Evolutionary conservation across 2,329 filamentous ascomycete genomes (phyloP).

Genomic region (Phaeosphaeriaceae sp.): DNA sequence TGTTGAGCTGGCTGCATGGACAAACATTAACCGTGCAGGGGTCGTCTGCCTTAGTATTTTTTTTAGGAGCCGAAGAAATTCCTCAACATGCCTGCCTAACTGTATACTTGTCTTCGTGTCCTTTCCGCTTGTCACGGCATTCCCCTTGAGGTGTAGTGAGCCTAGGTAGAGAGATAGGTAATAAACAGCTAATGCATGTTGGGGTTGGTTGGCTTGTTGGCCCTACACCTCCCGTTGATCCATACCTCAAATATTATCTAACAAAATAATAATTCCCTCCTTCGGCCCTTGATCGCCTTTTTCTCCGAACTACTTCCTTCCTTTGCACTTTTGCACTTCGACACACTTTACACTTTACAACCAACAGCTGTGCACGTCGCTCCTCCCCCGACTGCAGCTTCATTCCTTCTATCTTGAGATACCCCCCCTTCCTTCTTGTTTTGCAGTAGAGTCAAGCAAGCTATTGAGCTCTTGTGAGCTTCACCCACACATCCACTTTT

Average conservation of each 20-base stretch:
- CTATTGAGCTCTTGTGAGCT: constrained; percentile 34
- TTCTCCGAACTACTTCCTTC: constrained; percentile 19
- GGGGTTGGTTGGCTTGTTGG: constrained; percentile 29
- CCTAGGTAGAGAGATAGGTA: too few species aligned
- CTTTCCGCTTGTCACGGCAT: constrained; percentile 15
- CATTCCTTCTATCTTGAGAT: constrained; percentile 22
- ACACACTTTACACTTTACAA: not conserved
- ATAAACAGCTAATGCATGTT: constrained; percentile 45
- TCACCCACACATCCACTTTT: too few species aligned
- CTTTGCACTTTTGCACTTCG: constrained; percentile 3
- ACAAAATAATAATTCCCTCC: constrained; percentile 2
- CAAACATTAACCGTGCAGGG: constrained; percentile 33
- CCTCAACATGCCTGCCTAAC: constrained; percentile 42
- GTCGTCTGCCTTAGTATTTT: constrained; percentile 28
- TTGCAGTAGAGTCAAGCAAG: constrained; percentile 34
- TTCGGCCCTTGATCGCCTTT: not conserved
- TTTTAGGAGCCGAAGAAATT: constrained; percentile 33
- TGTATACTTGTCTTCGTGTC: constrained; percentile 3
- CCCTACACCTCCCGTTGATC: constrained; percentile 22
- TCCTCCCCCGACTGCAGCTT: constrained; percentile 20
- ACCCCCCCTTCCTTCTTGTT: constrained; percentile 27
- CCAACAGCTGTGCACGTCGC: constrained; percentile 13
- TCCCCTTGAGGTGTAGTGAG: constrained; percentile 31
- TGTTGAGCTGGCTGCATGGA: constrained; percentile 38
- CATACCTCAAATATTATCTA: constrained; percentile 8